Evolutionary conservation across 2,329 filamentous ascomycete species (phyloP).

Genomic region (Ceratocystiopsis sp.): DNA sequence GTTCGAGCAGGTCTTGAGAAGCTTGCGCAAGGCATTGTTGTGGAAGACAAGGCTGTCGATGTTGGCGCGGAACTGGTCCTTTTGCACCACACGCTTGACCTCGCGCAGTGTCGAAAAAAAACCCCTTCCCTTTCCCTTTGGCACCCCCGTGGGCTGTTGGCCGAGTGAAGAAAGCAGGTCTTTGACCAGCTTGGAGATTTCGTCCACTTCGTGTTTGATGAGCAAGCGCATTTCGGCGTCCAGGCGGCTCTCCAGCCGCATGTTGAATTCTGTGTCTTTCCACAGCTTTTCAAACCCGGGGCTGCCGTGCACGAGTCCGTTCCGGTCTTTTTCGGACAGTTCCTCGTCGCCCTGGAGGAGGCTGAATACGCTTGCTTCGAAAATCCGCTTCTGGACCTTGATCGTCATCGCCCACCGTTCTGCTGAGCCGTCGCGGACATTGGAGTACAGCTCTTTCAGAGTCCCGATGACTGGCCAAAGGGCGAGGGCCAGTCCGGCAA

Average conservation of each 20-base stretch:
- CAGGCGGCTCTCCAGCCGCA: slow-evolving; percentile 5
- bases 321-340: slow-evolving; percentile 7
- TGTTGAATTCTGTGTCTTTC: slow-evolving; percentile 7
- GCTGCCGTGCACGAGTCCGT: slow-evolving; percentile 6
- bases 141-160: slow-evolving; percentile 2
- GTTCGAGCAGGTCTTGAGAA: slow-evolving; percentile 6
- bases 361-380: slow-evolving; percentile 8
- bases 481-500: slow-evolving; percentile 7
- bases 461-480: slow-evolving; percentile 6
- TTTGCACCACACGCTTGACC: slow-evolving; percentile 5
- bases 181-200: slow-evolving; percentile 5
- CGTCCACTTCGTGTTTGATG: slow-evolving; percentile 5
- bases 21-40: slow-evolving; percentile 2
- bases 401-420: slow-evolving; percentile 5
- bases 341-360: slow-evolving; percentile 8
- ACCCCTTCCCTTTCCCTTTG: slow-evolving; percentile 1
- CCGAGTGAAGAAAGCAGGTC: slow-evolving; percentile 2
- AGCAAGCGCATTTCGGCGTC: slow-evolving; percentile 5
- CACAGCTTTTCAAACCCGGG: slow-evolving; percentile 6
- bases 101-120: slow-evolving; percentile 1
- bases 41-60: slow-evolving; percentile 3
- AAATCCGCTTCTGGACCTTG: slow-evolving; percentile 8
- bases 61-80: slow-evolving; percentile 4
- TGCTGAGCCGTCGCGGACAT: slow-evolving; percentile 4
- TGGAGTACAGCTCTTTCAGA: slow-evolving; percentile 5